A percentile compares a stretch with the other conserved stretches of the same genome.
phyloP scores from a whole-genome alignment of 2,329 filamentous ascomycete species.

The Pseudocercospora vitis region DNA sequence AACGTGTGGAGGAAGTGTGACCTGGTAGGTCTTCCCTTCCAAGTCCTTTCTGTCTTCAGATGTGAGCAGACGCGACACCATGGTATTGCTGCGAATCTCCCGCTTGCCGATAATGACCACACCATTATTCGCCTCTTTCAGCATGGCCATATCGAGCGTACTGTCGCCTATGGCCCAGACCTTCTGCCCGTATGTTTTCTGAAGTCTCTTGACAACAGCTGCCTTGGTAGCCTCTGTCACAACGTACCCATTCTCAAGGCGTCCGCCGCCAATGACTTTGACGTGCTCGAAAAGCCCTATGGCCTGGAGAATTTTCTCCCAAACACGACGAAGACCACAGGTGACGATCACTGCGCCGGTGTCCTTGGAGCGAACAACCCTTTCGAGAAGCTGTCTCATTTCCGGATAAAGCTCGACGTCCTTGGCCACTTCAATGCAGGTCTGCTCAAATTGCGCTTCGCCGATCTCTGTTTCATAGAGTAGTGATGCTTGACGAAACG shows the following conservation, averaged over 20 bases:
- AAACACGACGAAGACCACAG: constrained; percentile 55
- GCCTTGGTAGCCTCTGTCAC: constrained; percentile 56
- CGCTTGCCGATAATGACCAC: constrained; percentile 57
- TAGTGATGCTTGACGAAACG: constrained; percentile 57
- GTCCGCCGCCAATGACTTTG: constrained; percentile 55
- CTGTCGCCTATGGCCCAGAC: constrained; percentile 64
- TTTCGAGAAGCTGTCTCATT: constrained; percentile 47
- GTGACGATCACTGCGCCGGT: constrained; percentile 55
- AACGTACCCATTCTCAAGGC: constrained; percentile 50
- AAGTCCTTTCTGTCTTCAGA: constrained; percentile 34
- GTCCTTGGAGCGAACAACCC: constrained; percentile 21
- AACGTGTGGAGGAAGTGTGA: constrained; percentile 44
- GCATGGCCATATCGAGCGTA: constrained; percentile 59
- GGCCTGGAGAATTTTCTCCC: constrained; percentile 55
- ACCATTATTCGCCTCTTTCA: constrained; percentile 53
- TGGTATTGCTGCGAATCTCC: constrained; percentile 50
- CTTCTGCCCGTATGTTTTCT: constrained; percentile 36
- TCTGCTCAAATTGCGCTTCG: constrained; percentile 43
- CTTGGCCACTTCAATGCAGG: constrained; percentile 50
- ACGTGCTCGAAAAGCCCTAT: constrained; percentile 46
- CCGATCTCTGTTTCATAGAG: constrained; percentile 52
- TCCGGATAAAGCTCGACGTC: constrained; percentile 50
- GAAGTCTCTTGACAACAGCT: constrained; percentile 47
- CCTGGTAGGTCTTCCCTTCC: constrained; percentile 44
- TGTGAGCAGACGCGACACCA: constrained; percentile 44